phyloP scores from a whole-genome alignment of 306 rosid genomes.

The Abrus pulchellus region DNA sequence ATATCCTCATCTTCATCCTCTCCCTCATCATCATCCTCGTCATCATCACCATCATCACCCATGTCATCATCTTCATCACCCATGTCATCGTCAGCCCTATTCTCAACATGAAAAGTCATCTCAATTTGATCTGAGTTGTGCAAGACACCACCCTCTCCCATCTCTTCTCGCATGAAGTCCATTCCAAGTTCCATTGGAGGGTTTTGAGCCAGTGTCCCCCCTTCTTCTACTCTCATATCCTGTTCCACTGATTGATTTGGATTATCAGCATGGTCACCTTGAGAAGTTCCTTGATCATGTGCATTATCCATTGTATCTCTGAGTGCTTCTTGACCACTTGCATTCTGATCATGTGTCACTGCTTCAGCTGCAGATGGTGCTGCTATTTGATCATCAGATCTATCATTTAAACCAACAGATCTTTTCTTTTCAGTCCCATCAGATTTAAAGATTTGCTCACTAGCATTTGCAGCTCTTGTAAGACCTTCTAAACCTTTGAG shows the following conservation, averaged over 20 bases:
- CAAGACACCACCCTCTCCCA: constrained; percentile 79
- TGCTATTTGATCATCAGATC: constrained; percentile 70
- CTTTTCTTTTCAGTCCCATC: constrained; percentile 80
- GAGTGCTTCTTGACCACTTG: constrained; percentile 64
- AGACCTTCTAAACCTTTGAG: constrained; percentile 91
- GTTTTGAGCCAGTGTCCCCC: constrained; percentile 67
- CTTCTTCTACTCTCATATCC: constrained; percentile 81
- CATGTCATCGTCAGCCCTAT: constrained; percentile 92
- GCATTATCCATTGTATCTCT: constrained; percentile 62
- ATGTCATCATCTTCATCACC: constrained; percentile 98
- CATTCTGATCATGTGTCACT: constrained; percentile 65
- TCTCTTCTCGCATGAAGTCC: constrained; percentile 93
- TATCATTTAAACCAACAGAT: constrained; percentile 65
- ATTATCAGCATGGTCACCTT: constrained; percentile 59
- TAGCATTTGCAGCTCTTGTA: constrained; percentile 96
- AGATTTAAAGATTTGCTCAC: constrained; percentile 82
- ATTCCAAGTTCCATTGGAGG: constrained; percentile 80
- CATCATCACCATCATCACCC: constrained; percentile 98
- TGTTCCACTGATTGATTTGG: constrained; percentile 69
- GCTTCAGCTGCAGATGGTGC: constrained; percentile 64
- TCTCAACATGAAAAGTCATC: constrained; percentile 89
- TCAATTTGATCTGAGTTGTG: constrained; percentile 85
- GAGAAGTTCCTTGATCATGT: constrained; percentile 67
- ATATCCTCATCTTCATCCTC: constrained; percentile 98
- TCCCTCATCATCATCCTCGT: constrained; percentile 94